These are phyloP conservation scores for Kodamaea fukazawae DNA, from an alignment of 805 yeast genomes.

Conservation along the genomic window DNA sequence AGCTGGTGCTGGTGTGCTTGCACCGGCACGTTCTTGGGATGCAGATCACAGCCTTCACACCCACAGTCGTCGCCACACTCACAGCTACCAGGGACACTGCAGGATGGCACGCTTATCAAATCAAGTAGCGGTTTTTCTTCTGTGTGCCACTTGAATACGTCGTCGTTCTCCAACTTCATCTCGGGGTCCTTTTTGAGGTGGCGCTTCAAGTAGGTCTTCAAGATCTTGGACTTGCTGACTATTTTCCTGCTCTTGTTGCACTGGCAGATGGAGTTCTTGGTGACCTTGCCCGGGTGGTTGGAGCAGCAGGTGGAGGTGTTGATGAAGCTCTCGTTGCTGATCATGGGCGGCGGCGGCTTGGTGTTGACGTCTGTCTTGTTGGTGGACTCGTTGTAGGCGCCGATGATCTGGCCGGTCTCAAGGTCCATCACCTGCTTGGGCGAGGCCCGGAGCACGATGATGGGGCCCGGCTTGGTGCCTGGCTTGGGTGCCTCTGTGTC, in stretches of 20 bases:
- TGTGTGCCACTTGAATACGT: not conserved
- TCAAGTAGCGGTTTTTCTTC: constrained; percentile 17
- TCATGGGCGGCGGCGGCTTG: constrained; percentile 24
- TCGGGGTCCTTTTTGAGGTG: not conserved
- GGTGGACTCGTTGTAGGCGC: constrained; percentile 31
- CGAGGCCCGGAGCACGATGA: constrained; percentile 35
- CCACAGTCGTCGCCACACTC: constrained; percentile 35
- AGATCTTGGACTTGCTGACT: constrained; percentile 35
- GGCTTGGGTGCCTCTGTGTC: not conserved
- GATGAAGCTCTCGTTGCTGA: constrained; percentile 32
- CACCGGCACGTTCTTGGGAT: constrained; percentile 19
- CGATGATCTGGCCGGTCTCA: constrained; percentile 35
- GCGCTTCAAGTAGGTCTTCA: constrained; percentile 12
- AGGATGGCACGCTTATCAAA: constrained; percentile 30
- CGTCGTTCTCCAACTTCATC: constrained; percentile 2
- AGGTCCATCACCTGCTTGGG: constrained; percentile 41
- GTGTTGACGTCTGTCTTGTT: constrained; percentile 10
- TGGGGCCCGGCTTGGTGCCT: constrained; percentile 18
- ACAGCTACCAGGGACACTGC: constrained; percentile 37
- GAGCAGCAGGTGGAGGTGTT: constrained; percentile 34
- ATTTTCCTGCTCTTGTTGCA: constrained; percentile 23
- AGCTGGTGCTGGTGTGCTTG: no score
- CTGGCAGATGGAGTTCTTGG: constrained; percentile 29
- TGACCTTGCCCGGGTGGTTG: constrained; percentile 14
- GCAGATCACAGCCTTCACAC: constrained; percentile 38